Evolutionary conservation across 1,284 basidiomycete species (phyloP).

Genomic region (Cryptococcus hybrid): DNA sequence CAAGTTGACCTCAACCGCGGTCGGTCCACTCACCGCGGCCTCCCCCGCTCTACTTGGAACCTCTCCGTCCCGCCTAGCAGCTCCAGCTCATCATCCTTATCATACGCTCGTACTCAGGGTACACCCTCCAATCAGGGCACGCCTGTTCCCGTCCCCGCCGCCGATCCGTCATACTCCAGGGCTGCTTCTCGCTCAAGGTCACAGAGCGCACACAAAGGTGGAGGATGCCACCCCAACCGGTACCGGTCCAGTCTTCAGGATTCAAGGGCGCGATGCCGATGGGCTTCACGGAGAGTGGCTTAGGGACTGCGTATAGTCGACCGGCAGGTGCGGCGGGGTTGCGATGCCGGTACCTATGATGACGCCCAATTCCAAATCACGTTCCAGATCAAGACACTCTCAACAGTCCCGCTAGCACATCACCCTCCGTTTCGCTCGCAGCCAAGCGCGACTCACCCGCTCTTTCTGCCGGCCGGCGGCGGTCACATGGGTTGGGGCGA

Average conservation of each 20-base stretch:
- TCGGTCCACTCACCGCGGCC: constrained; percentile 3
- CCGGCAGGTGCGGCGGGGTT: background rate
- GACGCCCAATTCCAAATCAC: constrained; percentile 5
- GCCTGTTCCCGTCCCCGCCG: background rate
- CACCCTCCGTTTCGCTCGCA: constrained; percentile 8
- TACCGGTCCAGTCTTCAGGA: background rate
- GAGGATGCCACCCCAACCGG: background rate
- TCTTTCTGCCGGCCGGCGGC: background rate
- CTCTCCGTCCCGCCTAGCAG: background rate
- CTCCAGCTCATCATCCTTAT: background rate
- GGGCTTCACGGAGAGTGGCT: background rate
- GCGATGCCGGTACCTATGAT: background rate
- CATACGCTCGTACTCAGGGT: background rate
- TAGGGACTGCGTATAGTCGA: background rate
- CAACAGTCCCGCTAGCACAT: constrained; percentile 8
- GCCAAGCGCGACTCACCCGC: constrained; percentile 1
- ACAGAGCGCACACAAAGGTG: background rate
- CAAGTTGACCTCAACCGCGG: constrained; percentile 8
- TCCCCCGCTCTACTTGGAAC: constrained; percentile 2
- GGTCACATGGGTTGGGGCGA: constrained; percentile 1
- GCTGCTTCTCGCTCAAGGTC: constrained; percentile 1
- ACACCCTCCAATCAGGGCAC: background rate
- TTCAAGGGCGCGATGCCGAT: background rate
- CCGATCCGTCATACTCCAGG: background rate
- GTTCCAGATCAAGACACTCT: background rate